These are phyloP conservation scores for Solanum bulbocastanum DNA, from an alignment of 257 asterid species.

Conservation along the genomic window DNA sequence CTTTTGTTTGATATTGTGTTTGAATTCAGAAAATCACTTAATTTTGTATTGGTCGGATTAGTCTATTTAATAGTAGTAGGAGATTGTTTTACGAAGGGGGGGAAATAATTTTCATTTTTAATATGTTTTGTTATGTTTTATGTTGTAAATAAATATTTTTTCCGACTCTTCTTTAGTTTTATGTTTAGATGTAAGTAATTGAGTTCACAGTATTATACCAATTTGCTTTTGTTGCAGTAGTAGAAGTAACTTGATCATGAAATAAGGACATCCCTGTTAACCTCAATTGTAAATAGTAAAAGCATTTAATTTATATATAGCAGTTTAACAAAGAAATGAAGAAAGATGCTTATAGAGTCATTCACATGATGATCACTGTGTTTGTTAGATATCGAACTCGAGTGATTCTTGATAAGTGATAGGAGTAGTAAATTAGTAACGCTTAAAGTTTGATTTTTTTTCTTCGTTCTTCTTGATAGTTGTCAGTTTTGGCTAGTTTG, in stretches of 20 bases:
- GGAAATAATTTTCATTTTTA: background rate
- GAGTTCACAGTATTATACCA: background rate
- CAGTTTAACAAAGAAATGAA: background rate
- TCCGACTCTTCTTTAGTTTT: background rate
- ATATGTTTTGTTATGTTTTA: background rate
- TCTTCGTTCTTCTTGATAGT: background rate
- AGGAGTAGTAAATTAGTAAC: background rate
- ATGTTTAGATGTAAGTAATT: background rate
- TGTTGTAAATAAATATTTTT: background rate
- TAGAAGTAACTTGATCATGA: background rate
- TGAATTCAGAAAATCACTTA: background rate
- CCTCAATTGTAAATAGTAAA: background rate
- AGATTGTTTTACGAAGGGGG: background rate
- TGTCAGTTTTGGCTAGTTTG: background rate
- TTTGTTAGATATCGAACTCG: background rate
- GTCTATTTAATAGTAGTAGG: background rate
- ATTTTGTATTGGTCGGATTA: background rate
- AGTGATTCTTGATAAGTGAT: background rate
- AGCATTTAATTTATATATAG: background rate
- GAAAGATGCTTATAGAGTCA: background rate
- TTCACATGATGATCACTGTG: background rate
- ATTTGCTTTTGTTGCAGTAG: background rate
- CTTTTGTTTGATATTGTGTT: background rate
- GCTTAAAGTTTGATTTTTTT: background rate
- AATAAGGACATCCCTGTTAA: background rate